Base-by-base conservation (phyloP, 331 rosid species). In the Quercus tomentella region DNA sequence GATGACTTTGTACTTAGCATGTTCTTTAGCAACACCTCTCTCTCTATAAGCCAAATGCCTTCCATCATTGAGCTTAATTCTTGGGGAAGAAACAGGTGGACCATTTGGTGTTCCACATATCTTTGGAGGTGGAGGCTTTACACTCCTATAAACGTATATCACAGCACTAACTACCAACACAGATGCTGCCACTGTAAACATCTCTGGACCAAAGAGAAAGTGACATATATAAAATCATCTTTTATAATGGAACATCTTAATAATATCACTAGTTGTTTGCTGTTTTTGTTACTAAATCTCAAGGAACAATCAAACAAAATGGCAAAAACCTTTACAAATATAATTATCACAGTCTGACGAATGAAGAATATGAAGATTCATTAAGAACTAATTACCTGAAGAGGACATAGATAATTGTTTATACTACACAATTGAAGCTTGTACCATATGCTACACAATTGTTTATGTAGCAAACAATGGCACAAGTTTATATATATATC, bases 21-120 rank as follows among this genome's bases (percentile, higher is more conserved):
- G 57, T 22, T 76, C 58, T 43, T 45, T 79, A 4, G 51, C 68
- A 22, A 83, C 61, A 1, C 84, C 84, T 17, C 69, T 79, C 55
- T 79, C 87, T 23, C 30, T 71, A 54, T 76, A 83, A 17, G 84
- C 81, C 72, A 83, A 55, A 56, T 83, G 55, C 55, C 84, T 84
- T 2, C 87, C 84, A 73, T 84, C 87, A 25, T 79, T 72, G 8
- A 73, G 84, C 56, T 26, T 76, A 1, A 76, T 67, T 76, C 87
- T 84, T 72, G 84, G 84, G 15, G 82, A 84, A 73, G 77, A 62
- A 15, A 76, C 74, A 9, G 70, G 23, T 20, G 80, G 77, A n/a
- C 77, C 82, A 15, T 31, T 41, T 56, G 79, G 60, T 1, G 77
- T 77, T 1, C 80, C 86, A 21, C 79, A 30, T 12, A 60, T 21